phyloP scores from a whole-genome alignment of 768 basidiomycete genomes.

The Botryobasidium botryosum region DNA sequence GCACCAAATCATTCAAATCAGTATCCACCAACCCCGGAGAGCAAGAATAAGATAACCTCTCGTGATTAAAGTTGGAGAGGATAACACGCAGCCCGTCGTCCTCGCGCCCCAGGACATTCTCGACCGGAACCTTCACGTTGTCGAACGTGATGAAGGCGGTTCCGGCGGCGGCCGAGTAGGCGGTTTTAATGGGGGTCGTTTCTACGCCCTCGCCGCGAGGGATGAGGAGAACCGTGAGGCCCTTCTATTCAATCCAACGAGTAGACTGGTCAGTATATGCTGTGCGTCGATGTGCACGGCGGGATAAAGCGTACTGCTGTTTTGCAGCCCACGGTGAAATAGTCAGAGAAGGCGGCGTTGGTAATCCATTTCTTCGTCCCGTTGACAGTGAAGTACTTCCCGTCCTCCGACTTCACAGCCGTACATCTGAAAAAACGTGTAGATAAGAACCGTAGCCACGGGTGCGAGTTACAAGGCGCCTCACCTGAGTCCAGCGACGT shows the following conservation, averaged over 20 bases:
- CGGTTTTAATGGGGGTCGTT: slow-evolving; percentile 82
- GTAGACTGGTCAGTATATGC: no score
- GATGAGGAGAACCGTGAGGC: slow-evolving; percentile 59
- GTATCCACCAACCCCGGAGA: no score
- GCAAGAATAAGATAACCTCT: no score
- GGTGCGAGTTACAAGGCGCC: neutral
- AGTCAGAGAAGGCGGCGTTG: slow-evolving; percentile 68
- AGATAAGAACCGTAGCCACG: slow-evolving; percentile 16
- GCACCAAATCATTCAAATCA: no score
- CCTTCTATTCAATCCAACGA: slow-evolving; percentile 28
- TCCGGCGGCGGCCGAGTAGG: slow-evolving; percentile 83
- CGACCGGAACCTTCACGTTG: slow-evolving; percentile 55
- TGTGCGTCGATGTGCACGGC: no score
- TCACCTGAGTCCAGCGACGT: slow-evolving; percentile 48
- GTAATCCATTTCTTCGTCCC: slow-evolving; percentile 98
- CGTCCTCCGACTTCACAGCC: slow-evolving; percentile 53
- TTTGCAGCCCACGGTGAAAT: slow-evolving; percentile 16
- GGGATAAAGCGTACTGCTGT: slow-evolving; percentile 1
- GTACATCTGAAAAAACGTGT: slow-evolving; percentile 46
- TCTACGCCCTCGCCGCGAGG: slow-evolving; percentile 53
- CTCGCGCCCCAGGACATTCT: slow-evolving; percentile 71
- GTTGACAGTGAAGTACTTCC: slow-evolving; percentile 71
- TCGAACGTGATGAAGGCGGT: slow-evolving; percentile 31
- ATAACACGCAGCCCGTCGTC: slow-evolving; percentile 71
- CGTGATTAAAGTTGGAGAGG: slow-evolving; percentile 74